These are phyloP conservation scores for Excoecaria cochinchinensis DNA, from an alignment of 345 rosid genomes.

Conservation along the genomic window DNA sequence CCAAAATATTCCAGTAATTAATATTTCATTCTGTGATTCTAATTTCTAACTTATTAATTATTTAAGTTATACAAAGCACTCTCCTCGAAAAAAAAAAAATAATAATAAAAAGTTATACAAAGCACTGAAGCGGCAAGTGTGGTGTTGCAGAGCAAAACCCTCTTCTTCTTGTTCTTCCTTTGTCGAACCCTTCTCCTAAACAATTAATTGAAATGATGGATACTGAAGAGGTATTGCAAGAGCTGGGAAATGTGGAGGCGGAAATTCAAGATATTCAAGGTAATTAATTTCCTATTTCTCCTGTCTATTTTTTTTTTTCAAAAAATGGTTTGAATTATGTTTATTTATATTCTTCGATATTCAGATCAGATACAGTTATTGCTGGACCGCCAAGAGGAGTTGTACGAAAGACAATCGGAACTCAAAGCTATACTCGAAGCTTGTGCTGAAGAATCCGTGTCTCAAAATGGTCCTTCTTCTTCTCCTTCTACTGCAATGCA, in stretches of 20 bases:
- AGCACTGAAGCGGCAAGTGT: too few species aligned
- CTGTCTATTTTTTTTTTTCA: not conserved
- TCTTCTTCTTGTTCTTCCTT: not conserved
- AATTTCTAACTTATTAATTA: too few species aligned
- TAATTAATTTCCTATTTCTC: slow-evolving; percentile 11
- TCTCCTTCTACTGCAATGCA: slow-evolving; percentile 27
- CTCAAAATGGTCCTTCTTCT: slow-evolving; percentile 24
- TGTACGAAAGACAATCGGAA: slow-evolving; percentile 67
- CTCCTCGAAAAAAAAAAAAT: too few species aligned
- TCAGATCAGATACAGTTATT: slow-evolving; percentile 66
- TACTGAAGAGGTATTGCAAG: slow-evolving; percentile 47
- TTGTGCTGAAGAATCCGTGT: slow-evolving; percentile 20
- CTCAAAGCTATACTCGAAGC: slow-evolving; percentile 59
- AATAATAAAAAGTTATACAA: too few species aligned
- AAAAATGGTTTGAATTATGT: not conserved
- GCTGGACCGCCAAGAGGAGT: slow-evolving; percentile 71
- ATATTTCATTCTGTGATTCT: too few species aligned
- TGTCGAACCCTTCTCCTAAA: not conserved
- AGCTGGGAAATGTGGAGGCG: slow-evolving; percentile 54
- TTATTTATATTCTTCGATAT: slow-evolving; percentile 1
- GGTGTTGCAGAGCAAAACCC: too few species aligned
- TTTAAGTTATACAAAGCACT: too few species aligned
- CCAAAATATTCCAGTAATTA: too few species aligned
- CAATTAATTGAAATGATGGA: slow-evolving; percentile 35
- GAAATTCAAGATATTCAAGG: slow-evolving; percentile 74